A percentile compares a stretch with the other conserved stretches of the same genome.
These are phyloP conservation scores for Sutorius eximius DNA, from an alignment of 1,284 basidiomycete species.

Conservation along the genomic window DNA sequence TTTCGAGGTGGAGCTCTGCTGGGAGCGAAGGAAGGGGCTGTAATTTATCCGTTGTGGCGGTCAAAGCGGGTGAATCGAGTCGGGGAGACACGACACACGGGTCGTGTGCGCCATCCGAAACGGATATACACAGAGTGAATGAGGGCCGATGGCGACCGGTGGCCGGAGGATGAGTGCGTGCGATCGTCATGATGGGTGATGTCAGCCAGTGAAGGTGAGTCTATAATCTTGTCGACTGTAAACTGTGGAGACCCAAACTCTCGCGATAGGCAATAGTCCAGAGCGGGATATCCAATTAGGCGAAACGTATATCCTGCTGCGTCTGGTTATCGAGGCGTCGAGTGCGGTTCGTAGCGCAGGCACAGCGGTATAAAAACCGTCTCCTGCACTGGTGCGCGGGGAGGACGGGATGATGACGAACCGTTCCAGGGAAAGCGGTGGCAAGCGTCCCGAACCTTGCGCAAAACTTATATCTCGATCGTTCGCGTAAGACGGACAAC, in stretches of 20 bases:
- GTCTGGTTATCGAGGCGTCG: neutral
- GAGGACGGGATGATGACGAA: slow-evolving; percentile 12
- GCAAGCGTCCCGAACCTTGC: neutral
- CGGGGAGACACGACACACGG: neutral
- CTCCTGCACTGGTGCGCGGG: slow-evolving; percentile 16
- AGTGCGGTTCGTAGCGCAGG: neutral
- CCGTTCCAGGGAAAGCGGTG: slow-evolving; percentile 1
- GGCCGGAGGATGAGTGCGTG: slow-evolving; percentile 7
- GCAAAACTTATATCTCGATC: slow-evolving; percentile 1
- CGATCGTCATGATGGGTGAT: slow-evolving; percentile 16
- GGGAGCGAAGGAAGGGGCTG: slow-evolving; percentile 22
- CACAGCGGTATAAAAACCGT: neutral
- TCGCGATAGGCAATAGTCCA: slow-evolving; percentile 2
- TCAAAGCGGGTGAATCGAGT: neutral
- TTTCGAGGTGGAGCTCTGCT: slow-evolving; percentile 33
- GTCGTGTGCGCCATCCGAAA: neutral
- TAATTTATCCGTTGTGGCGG: slow-evolving; percentile 6
- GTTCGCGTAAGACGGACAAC: neutral
- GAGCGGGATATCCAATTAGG: slow-evolving; percentile 8
- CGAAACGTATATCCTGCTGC: slow-evolving; percentile 1
- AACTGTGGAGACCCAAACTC: neutral
- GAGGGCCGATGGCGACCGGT: slow-evolving; percentile 4
- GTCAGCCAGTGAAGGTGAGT: slow-evolving; percentile 9
- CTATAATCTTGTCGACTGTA: slow-evolving; percentile 5
- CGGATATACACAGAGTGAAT: neutral